Conservation (phyloP, 495 filamentous ascomycete genomes). For the Aspergillus kassunensis region DNA sequence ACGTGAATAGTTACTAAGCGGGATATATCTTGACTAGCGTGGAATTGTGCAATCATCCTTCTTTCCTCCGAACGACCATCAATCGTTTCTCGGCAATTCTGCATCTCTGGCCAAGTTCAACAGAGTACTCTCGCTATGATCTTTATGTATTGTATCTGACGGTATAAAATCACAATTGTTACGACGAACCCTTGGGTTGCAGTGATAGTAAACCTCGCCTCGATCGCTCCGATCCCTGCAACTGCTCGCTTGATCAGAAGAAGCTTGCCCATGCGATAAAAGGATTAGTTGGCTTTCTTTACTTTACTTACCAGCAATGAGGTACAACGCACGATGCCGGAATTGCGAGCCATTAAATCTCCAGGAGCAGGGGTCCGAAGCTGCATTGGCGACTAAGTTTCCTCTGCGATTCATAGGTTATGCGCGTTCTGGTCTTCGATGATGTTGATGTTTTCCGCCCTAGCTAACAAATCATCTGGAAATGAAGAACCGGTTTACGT, state of each 20-base stretch:
- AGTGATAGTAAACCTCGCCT: constrained; percentile 1
- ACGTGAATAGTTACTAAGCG: not conserved
- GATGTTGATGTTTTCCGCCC: not conserved
- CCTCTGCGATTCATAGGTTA: not conserved
- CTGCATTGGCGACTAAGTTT: not conserved
- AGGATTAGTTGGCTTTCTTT: too few species aligned
- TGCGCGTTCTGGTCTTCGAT: constrained; percentile 6
- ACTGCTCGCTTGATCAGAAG: constrained; percentile 3
- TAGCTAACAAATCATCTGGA: not conserved
- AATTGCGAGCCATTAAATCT: constrained; percentile 2
- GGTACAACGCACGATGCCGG: not conserved
- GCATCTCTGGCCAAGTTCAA: not conserved
- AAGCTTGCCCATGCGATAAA: not conserved
- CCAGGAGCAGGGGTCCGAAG: not conserved
- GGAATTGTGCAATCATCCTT: not conserved
- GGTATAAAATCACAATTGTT: not conserved
- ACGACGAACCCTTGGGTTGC: not conserved
- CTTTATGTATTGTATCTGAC: not conserved
- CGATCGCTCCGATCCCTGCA: constrained; percentile 3
- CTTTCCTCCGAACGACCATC: too few species aligned
- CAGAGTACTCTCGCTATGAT: not conserved
- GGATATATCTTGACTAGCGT: not conserved
- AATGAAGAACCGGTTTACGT: not conserved
- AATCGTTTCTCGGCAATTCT: constrained; percentile 12
- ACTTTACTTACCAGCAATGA: too few species aligned